A percentile compares a stretch with the other conserved stretches of the same genome.
These are phyloP conservation scores for Beverwykella pulmonaria DNA, from an alignment of 495 filamentous ascomycete species.

Conservation along the genomic window DNA sequence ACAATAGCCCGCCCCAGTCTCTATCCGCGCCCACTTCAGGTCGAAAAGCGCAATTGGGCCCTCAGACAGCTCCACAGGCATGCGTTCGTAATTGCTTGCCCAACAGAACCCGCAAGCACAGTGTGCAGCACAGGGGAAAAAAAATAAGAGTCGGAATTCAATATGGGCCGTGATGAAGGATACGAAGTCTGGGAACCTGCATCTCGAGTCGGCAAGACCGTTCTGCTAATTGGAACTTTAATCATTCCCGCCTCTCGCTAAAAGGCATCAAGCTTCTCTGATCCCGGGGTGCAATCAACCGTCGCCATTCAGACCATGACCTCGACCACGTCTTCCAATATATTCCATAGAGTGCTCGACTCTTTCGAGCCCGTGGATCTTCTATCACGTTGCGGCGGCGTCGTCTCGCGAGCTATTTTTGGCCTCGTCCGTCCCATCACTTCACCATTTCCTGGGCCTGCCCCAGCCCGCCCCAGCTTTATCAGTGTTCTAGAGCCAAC, in stretches of 20 bases:
- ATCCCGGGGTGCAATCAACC: conserved; percentile 28
- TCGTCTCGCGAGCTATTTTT: conserved; percentile 30
- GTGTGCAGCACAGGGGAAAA: background rate
- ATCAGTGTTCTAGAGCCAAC: conserved; percentile 31
- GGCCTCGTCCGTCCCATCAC: background rate
- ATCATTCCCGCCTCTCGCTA: conserved; percentile 34
- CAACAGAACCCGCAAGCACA: background rate
- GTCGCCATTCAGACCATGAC: conserved; percentile 17
- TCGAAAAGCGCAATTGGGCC: background rate
- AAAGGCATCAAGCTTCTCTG: conserved; percentile 26
- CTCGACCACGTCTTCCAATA: conserved; percentile 33
- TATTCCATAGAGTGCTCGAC: conserved; percentile 31
- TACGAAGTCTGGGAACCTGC: conserved; percentile 8
- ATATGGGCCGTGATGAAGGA: conserved; percentile 30
- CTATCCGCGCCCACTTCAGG: background rate
- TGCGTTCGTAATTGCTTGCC: conserved; percentile 11
- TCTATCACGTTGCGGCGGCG: conserved; percentile 16
- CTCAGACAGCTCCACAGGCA: background rate
- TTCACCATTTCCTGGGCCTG: background rate
- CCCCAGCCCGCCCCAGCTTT: conserved; percentile 14
- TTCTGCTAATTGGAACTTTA: conserved; percentile 14
- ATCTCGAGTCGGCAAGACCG: conserved; percentile 22
- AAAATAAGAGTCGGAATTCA: conserved; percentile 2
- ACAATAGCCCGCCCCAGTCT: conserved; percentile 22
- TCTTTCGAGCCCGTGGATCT: conserved; percentile 7